phyloP scores from a whole-genome alignment of 2,329 filamentous ascomycete genomes.

The Monilinia vaccinii-corymbosi region DNA sequence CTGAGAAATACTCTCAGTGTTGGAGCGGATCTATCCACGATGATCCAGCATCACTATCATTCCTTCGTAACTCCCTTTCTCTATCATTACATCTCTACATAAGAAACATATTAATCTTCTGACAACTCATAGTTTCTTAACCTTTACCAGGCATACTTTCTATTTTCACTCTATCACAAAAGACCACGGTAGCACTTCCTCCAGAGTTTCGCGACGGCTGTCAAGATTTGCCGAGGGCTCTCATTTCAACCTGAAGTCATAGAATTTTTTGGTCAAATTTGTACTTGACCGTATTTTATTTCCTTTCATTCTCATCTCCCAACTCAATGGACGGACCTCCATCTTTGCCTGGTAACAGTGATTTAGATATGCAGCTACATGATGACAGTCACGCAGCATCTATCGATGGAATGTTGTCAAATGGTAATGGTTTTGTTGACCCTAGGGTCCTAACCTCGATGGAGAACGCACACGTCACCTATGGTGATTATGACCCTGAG shows the following conservation, averaged over 20 bases:
- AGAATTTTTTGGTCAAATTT: not conserved
- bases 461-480: slow-evolving; percentile 11
- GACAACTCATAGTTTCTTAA: not conserved
- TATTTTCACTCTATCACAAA: not conserved
- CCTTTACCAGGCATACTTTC: not conserved
- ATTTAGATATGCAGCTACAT: slow-evolving; percentile 19
- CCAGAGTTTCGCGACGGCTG: not conserved
- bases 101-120: not conserved
- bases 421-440: slow-evolving; percentile 21
- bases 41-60: not conserved
- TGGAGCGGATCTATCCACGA: not conserved
- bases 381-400: slow-evolving; percentile 3
- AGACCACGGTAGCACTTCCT: not conserved
- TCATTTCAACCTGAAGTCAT: not conserved
- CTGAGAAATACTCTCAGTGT: not conserved
- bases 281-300: not conserved
- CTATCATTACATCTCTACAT: not conserved
- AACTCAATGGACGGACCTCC: not conserved
- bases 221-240: not conserved
- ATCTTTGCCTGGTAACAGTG: slow-evolving; percentile 13
- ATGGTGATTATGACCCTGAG: slow-evolving; percentile 9
- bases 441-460: slow-evolving; percentile 17
- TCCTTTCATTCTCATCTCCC: not conserved
- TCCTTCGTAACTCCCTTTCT: not conserved
- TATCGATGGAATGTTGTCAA: slow-evolving; percentile 6